Percentiles rank a stretch among this genome's conserved stretches.
These are phyloP conservation scores for Pseudogymnoascus sp. DNA, from an alignment of 2,329 filamentous ascomycete species.

Conservation along the genomic window DNA sequence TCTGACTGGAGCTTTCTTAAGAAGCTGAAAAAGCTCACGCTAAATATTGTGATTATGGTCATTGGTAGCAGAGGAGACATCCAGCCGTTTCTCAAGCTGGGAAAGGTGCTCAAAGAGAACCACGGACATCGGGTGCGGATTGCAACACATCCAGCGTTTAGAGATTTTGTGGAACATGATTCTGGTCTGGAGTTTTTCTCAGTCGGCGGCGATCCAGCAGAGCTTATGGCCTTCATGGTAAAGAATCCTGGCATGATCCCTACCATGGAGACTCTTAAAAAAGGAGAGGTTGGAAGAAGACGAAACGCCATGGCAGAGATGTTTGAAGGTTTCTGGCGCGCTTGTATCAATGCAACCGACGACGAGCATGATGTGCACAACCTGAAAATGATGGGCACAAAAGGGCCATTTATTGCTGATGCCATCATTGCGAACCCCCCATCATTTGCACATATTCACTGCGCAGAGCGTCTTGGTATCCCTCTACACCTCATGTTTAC, in stretches of 20 bases:
- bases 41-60: slow-evolving; percentile 80
- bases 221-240: slow-evolving; percentile 80
- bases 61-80: slow-evolving; percentile 75
- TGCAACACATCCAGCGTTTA: slow-evolving; percentile 71
- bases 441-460: slow-evolving; percentile 70
- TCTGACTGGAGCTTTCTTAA: slow-evolving; percentile 15
- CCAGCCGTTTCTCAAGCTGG: slow-evolving; percentile 72
- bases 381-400: slow-evolving; percentile 57
- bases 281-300: slow-evolving; percentile 63
- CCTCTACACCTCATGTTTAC: slow-evolving; percentile 80
- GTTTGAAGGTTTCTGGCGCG: slow-evolving; percentile 76
- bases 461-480: slow-evolving; percentile 65
- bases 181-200: slow-evolving; percentile 70
- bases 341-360: slow-evolving; percentile 67
- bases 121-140: slow-evolving; percentile 71
- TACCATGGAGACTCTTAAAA: slow-evolving; percentile 61
- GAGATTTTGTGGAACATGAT: slow-evolving; percentile 66
- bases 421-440: slow-evolving; percentile 83
- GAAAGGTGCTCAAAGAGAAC: slow-evolving; percentile 61
- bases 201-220: slow-evolving; percentile 69
- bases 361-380: slow-evolving; percentile 56
- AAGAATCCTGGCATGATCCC: slow-evolving; percentile 76
- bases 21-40: slow-evolving; percentile 32
- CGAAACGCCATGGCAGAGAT: slow-evolving; percentile 69
- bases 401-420: slow-evolving; percentile 59